phyloP scores from a whole-genome alignment of 345 rosid genomes.

The Gossypium australe region DNA sequence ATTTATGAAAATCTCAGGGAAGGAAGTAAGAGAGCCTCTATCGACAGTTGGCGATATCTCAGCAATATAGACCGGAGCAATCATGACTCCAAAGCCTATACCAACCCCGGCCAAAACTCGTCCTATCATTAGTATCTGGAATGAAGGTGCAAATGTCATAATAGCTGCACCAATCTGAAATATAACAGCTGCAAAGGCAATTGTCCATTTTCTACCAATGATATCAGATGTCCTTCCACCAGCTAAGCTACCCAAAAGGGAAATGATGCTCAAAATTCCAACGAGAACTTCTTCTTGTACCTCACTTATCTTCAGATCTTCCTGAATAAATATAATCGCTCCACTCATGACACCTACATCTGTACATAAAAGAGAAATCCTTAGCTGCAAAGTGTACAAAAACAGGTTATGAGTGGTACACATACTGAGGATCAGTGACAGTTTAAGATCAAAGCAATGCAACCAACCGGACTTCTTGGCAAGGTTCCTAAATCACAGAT shows the following conservation, averaged over 20 bases:
- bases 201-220: slow-evolving; percentile 89
- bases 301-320: slow-evolving; percentile 75
- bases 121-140: slow-evolving; percentile 63
- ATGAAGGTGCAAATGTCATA: slow-evolving; percentile 80
- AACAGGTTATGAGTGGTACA: not conserved
- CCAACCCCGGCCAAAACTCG: slow-evolving; percentile 78
- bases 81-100: slow-evolving; percentile 84
- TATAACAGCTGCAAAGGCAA: slow-evolving; percentile 76
- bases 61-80: slow-evolving; percentile 84
- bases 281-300: slow-evolving; percentile 77
- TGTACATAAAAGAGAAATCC: slow-evolving; percentile 25
- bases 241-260: slow-evolving; percentile 79
- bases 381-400: not conserved
- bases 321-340: slow-evolving; percentile 79
- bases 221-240: slow-evolving; percentile 87
- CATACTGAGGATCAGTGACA: not conserved
- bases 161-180: slow-evolving; percentile 71
- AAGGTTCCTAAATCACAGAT: not conserved
- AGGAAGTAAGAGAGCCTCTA: slow-evolving; percentile 78
- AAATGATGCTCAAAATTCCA: slow-evolving; percentile 73
- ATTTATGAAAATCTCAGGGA: slow-evolving; percentile 85
- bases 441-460: not conserved
- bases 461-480: not conserved
- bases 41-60: slow-evolving; percentile 69
- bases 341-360: slow-evolving; percentile 98